Conservation (phyloP, 2,329 filamentous ascomycete genomes). For the Aspergillus sp. region DNA sequence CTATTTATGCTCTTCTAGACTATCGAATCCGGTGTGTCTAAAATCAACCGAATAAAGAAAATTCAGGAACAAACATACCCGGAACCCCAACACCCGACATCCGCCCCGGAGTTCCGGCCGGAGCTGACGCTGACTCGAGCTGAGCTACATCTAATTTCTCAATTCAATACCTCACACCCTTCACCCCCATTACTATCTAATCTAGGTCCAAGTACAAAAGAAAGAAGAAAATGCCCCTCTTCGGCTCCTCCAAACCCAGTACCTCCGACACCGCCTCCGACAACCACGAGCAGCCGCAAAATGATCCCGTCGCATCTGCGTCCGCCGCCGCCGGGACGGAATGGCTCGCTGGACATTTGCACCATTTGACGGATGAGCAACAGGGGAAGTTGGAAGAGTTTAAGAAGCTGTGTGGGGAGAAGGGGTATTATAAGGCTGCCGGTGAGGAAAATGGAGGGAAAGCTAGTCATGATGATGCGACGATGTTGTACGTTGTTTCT, state of each 20-base stretch:
- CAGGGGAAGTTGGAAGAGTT: conserved; percentile 62
- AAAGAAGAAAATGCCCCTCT: conserved; percentile 1
- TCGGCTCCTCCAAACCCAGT: not conserved
- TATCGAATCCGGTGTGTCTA: too few relatives aligned
- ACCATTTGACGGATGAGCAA: conserved; percentile 66
- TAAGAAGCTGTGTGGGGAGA: conserved; percentile 60
- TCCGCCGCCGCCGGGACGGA: conserved; percentile 29
- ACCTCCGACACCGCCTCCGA: not conserved
- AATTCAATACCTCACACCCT: not conserved
- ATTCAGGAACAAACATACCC: too few relatives aligned
- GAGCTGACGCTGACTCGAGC: too few relatives aligned
- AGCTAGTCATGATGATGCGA: conserved; percentile 43
- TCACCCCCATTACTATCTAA: not conserved
- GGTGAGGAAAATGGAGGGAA: conserved; percentile 24
- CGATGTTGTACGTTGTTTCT: conserved; percentile 37
- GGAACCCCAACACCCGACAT: too few relatives aligned
- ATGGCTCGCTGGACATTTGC: conserved; percentile 60
- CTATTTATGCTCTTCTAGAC: not conserved
- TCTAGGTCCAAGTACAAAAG: too few relatives aligned
- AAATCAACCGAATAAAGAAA: too few relatives aligned
- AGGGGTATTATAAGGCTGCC: conserved; percentile 46
- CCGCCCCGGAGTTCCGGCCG: too few relatives aligned
- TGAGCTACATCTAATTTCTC: too few relatives aligned
- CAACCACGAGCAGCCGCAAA: conserved; percentile 15
- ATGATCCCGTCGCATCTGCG: conserved; percentile 30